Evolutionary conservation across 1,284 basidiomycete species (phyloP), one percentile per base, ranked within the genome.

Genomic region (Trichosporon ovoides): DNA sequence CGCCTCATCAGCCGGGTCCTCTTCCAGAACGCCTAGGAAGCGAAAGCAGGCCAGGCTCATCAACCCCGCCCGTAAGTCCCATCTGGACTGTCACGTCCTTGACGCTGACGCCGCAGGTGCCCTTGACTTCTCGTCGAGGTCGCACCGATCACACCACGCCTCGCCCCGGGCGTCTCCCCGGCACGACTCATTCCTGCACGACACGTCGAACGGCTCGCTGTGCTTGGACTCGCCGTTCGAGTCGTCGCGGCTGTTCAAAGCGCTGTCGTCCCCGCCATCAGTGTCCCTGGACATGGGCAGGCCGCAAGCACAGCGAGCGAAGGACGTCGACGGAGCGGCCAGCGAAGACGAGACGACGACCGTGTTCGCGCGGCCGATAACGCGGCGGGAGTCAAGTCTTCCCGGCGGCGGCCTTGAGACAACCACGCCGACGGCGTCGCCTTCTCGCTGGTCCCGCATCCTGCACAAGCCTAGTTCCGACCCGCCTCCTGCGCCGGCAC

Each of bases 11-110:
- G 43, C 43, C 19, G 43, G 43, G 14, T 48, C 43, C 37, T n/a
- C 33, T 18, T 52, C 52, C n/a, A 53, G 36, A n/a, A 37, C 52
- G n/a, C 56, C 51, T 35, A 48, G 48, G 35, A 53, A 53, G 51
- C 51, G 56, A 12, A 57, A 57, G 24, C 56, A 57, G 40, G 56
- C 52, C 20, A 57, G 35, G 18, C 56, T 57, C 10, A 28, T 57
- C 9, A 57, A 57, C 38, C 56, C 56, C 13, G 56, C 56, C 14
- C 38, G 56, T 57, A 35, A 38, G 55, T 57, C 36, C 3, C 24
- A 16, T 38, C 36, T 19, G 11, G 11, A 14, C 18, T 12, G 33
- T 37, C 22, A 43, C 38, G 11, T 6, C 14, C 7, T 7, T 18
- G 12, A n/a, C n/a, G 34, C 20, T 55, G 18, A 46, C 20, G 38